Base-by-base conservation (phyloP, 208 protist species). In the Novymonas esmeraldas region DNA sequence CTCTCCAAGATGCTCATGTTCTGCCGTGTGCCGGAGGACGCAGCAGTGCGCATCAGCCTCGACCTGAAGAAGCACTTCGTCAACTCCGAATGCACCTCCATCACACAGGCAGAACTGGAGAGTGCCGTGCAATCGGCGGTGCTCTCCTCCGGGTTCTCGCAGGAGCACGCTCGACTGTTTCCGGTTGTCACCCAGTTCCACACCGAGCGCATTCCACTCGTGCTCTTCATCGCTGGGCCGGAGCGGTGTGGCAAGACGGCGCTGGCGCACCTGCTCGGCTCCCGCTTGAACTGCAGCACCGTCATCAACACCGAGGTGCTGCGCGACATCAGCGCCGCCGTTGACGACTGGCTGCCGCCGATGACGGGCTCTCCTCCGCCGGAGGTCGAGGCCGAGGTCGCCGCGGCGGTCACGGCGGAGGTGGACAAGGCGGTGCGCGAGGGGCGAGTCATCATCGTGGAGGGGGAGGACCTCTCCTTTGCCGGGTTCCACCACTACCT, bases 1-100 rank as follows among this genome's bases (percentile, higher is more conserved):
- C 69, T 93, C 10, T 89, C 84, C 28, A 79, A 83, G 31, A 82
- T 93, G 78, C 73, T 93, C 29, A 79, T 70, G 36, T 88, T 89
- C 49, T 85, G 76, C 42, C 78, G 79, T 36, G 56, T 91, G 6
- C 79, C 81, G 4, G 66, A 66, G 16, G 76, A 73, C 3, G 65
- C 29, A 4, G 81, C 85, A 1, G 69, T 86, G 36, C 70, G 73
- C 38, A 76, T 91, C 39, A 85, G 81, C 51, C 70, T 91, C 6
- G 79, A 70, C 18, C 46, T 91, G 38, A 91, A 91, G 66, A 78
- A 79, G 44, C 63, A 67, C 49, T 79, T 91, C 46, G 82, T 91
- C 3, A 75, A 79, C 58, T 41, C 52, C 33, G 76, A 78, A 13
- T 58, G 59, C 9, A 75, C 77, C 33, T 31, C 69, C 7, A 84